phyloP scores from a whole-genome alignment of 2,329 filamentous ascomycete genomes.

The Colletotrichum phormii region DNA sequence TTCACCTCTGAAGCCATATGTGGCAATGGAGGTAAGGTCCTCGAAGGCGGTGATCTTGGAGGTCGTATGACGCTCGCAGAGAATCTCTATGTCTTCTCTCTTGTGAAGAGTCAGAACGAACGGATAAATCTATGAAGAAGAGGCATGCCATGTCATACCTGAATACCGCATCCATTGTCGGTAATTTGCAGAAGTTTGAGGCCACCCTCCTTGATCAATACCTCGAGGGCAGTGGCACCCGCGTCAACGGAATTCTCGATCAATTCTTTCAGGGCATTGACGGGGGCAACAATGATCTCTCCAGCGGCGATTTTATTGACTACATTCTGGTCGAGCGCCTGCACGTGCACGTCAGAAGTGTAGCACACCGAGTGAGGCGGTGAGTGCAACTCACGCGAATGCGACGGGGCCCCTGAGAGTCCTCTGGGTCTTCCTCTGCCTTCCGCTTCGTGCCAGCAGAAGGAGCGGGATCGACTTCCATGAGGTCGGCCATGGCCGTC shows the following conservation, averaged over 20 bases:
- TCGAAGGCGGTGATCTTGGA: constrained; percentile 96
- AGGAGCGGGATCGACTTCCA: constrained; percentile 57
- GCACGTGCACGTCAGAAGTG: constrained; percentile 13
- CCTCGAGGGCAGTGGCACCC: constrained; percentile 90
- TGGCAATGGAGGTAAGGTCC: constrained; percentile 88
- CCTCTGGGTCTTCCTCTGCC: constrained; percentile 51
- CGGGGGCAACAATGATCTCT: constrained; percentile 97
- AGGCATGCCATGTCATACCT: constrained; percentile 62
- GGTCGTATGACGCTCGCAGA: constrained; percentile 96
- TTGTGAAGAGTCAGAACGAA: constrained; percentile 51
- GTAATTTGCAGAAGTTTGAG: constrained; percentile 96
- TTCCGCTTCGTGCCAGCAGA: constrained; percentile 62
- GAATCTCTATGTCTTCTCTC: constrained; percentile 90
- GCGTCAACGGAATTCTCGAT: constrained; percentile 98
- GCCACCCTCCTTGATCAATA: constrained; percentile 93
- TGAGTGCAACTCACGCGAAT: constrained; percentile 57
- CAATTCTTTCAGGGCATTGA: constrained; percentile 94
- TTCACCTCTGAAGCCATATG: constrained; percentile 98
- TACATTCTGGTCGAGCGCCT: constrained; percentile 91
- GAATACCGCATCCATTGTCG: constrained; percentile 95
- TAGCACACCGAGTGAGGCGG: constrained; percentile 6
- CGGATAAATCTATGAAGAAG: neutral
- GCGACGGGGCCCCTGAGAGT: constrained; percentile 56
- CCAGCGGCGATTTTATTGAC: constrained; percentile 99
- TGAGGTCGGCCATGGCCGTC: constrained; percentile 46